Evolutionary conservation across 306 rosid species (phyloP).

Genomic region (Dryas octopetala): DNA sequence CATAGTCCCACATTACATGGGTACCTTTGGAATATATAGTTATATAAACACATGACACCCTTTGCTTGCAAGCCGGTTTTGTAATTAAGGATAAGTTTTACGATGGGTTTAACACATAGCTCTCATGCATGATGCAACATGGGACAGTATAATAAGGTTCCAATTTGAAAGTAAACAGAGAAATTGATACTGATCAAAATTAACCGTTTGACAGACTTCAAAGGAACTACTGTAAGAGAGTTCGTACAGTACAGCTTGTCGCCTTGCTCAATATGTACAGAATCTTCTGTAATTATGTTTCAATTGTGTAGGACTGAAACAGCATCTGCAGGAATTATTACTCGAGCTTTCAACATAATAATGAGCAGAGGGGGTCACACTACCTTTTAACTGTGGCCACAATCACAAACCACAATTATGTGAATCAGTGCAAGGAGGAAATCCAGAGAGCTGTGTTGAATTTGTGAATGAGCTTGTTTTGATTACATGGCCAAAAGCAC

Average conservation of each 20-base stretch:
- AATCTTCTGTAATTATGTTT: not conserved
- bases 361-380: conserved; percentile 15
- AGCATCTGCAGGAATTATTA: conserved; percentile 15
- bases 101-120: no score
- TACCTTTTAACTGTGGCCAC: conserved; percentile 10
- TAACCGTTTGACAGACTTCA: not conserved
- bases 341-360: conserved; percentile 1
- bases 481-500: not conserved
- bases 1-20: no score
- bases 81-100: no score
- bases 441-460: not conserved
- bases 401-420: not conserved
- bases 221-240: not conserved
- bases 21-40: no score
- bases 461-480: conserved; percentile 3
- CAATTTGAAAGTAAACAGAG: not conserved
- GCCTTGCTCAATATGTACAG: no score
- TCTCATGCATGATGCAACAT: no score
- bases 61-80: no score
- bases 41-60: no score
- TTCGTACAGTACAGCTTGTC: no score
- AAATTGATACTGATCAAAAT: not conserved
- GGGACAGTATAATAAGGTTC: not conserved
- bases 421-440: not conserved
- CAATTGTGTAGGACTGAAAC: not conserved